Percentiles rank a stretch among this genome's conserved stretches.
Conservation (phyloP, 441 rosid species). For the Jatropha multifida region DNA sequence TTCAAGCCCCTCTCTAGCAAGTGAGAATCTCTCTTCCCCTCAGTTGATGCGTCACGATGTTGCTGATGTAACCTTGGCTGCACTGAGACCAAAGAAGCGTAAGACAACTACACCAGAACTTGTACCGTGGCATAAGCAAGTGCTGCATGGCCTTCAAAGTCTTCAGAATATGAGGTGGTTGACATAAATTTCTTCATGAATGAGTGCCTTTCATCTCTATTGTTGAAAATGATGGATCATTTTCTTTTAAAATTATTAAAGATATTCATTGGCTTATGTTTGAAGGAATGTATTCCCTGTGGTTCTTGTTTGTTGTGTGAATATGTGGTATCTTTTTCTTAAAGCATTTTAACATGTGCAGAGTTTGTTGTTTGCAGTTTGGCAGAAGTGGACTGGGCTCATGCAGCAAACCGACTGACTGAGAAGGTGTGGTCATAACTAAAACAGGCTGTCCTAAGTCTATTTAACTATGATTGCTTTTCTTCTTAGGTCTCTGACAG, state of each 20-base stretch:
- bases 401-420: constrained; percentile 53
- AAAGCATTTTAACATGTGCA: background rate
- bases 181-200: background rate
- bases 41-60: constrained; percentile 37
- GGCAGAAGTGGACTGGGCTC: constrained; percentile 76
- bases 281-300: background rate
- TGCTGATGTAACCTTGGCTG: constrained; percentile 33
- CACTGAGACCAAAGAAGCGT: constrained; percentile 61
- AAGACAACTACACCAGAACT: constrained; percentile 54
- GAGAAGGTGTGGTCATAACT: constrained; percentile 63
- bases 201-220: constrained; percentile 7
- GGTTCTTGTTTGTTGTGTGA: background rate
- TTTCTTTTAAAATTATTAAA: background rate
- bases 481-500: constrained; percentile 1
- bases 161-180: constrained; percentile 64
- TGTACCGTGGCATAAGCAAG: constrained; percentile 75
- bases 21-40: constrained; percentile 38
- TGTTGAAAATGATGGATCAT: background rate
- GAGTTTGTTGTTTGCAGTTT: constrained; percentile 44
- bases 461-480: constrained; percentile 3
- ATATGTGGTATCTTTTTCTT: background rate
- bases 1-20: constrained; percentile 32
- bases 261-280: background rate
- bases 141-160: constrained; percentile 39
- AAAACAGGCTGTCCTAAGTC: constrained; percentile 13